Evolutionary conservation across 176 grass and related monocot species (phyloP).

Genomic region (Lolium perenne): DNA sequence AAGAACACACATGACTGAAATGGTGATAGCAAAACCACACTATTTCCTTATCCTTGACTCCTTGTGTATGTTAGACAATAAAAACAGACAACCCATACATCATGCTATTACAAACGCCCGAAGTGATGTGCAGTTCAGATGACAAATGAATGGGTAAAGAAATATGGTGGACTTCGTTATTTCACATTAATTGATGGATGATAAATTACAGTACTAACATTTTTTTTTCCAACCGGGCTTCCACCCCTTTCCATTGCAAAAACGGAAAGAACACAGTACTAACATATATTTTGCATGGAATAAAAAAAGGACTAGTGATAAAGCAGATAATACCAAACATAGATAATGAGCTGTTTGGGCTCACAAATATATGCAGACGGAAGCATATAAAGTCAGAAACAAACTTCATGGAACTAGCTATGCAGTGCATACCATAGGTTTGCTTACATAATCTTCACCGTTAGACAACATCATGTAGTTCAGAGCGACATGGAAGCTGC

Average conservation of each 20-base stretch:
- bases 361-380: background rate
- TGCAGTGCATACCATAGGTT: background rate
- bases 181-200: background rate
- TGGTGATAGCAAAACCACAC: background rate
- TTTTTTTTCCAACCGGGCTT: too few relatives aligned
- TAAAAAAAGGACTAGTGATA: background rate
- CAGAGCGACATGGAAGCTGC: background rate
- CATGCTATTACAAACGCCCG: background rate
- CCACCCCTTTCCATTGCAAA: too few relatives aligned
- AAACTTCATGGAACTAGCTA: background rate
- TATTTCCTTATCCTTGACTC: background rate
- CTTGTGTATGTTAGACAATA: background rate
- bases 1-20: background rate
- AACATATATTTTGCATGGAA: background rate
- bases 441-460: background rate
- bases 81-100: background rate
- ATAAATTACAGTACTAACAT: background rate
- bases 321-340: background rate
- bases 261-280: too few relatives aligned
- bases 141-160: background rate
- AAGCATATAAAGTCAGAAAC: background rate
- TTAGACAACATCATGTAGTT: background rate
- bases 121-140: background rate
- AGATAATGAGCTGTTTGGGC: background rate
- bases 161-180: background rate